These are phyloP conservation scores for Crucibulum laeve DNA, from an alignment of 768 basidiomycete genomes.

Conservation along the genomic window DNA sequence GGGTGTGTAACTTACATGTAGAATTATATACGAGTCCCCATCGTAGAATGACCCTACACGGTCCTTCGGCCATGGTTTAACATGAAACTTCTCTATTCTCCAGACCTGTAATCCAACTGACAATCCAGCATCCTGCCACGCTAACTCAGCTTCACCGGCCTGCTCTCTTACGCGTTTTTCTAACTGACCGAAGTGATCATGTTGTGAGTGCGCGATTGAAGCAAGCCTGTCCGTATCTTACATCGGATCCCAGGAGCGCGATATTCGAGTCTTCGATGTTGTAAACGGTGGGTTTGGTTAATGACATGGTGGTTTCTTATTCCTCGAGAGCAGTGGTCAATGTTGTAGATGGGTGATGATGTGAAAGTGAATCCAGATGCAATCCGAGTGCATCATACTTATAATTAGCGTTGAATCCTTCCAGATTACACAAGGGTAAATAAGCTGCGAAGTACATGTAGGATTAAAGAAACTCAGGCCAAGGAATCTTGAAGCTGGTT, in stretches of 20 bases:
- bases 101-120: conserved; percentile 46
- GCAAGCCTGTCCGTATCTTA: conserved; percentile 12
- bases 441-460: too few species aligned
- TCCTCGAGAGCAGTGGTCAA: background rate
- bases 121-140: conserved; percentile 46
- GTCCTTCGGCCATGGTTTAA: conserved; percentile 50
- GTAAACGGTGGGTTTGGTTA: conserved; percentile 45
- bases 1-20: conserved; percentile 39
- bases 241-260: conserved; percentile 59
- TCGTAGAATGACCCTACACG: conserved; percentile 53
- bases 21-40: conserved; percentile 64
- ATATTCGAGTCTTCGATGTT: conserved; percentile 63
- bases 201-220: background rate
- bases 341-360: background rate
- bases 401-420: too few species aligned
- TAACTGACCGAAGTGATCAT: conserved; percentile 27
- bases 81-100: conserved; percentile 53
- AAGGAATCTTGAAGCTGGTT: too few species aligned
- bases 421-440: too few species aligned
- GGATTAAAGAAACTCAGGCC: too few species aligned
- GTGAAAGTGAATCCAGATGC: background rate
- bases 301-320: conserved; percentile 26
- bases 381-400: background rate
- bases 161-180: conserved; percentile 54
- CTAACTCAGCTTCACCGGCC: conserved; percentile 43